Evolutionary conservation across 768 basidiomycete genomes (phyloP).

Genomic region (Naematelia encephala): DNA sequence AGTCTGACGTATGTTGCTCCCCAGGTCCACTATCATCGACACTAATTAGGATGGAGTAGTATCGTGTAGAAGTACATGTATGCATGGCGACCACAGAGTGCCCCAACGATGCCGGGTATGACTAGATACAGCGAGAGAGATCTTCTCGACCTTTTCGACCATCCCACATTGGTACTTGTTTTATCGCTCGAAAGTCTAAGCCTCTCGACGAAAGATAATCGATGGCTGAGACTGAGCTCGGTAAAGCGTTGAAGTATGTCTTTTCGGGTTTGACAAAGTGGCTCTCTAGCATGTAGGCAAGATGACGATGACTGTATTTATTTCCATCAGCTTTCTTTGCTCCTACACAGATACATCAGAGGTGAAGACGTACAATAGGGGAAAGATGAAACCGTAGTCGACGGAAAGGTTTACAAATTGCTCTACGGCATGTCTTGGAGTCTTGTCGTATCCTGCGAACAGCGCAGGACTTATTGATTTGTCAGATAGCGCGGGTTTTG

Average conservation of each 20-base stretch:
- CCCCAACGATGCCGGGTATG: no score
- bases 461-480: slow-evolving; percentile 44
- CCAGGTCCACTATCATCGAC: no score
- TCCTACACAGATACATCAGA: no score
- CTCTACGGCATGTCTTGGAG: slow-evolving; percentile 52
- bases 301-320: slow-evolving; percentile 52
- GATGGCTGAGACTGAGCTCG: slow-evolving; percentile 49
- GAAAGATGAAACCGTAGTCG: slow-evolving; percentile 52
- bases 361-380: slow-evolving; percentile 47
- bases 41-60: no score
- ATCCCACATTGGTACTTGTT: slow-evolving; percentile 31
- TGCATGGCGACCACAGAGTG: no score
- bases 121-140: no score
- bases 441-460: slow-evolving; percentile 52
- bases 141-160: slow-evolving; percentile 23
- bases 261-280: slow-evolving; percentile 48
- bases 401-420: slow-evolving; percentile 51
- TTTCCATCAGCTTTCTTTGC: no score
- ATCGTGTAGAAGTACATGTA: no score
- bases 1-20: no score
- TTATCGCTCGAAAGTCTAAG: slow-evolving; percentile 19
- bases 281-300: slow-evolving; percentile 54
- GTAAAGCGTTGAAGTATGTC: slow-evolving; percentile 52
- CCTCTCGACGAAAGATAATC: slow-evolving; percentile 52
- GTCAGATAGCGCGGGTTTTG: neutral